A percentile compares a stretch with the other conserved stretches of the same genome.
Evolutionary conservation across 768 basidiomycete species (phyloP).

Genomic region (Trametes elegans): DNA sequence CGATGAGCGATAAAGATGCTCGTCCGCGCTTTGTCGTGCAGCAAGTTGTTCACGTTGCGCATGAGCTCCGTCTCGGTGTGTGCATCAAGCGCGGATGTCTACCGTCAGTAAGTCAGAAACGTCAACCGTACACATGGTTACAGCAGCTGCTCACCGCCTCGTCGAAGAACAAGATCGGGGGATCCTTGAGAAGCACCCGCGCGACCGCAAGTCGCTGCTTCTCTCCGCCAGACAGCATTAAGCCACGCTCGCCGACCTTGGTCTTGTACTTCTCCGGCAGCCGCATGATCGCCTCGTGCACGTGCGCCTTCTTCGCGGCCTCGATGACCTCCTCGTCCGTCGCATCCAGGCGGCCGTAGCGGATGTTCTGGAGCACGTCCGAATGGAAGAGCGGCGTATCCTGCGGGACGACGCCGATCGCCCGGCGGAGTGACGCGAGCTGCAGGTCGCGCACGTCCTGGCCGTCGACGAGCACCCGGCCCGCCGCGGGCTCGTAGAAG

Average conservation of each 20-base stretch:
- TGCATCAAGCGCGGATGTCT: conserved; percentile 96
- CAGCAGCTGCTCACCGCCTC: conserved; percentile 96
- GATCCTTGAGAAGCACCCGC: conserved; percentile 88
- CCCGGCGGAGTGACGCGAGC: conserved; percentile 65
- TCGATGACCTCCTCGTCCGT: conserved; percentile 79
- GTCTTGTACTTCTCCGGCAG: conserved; percentile 88
- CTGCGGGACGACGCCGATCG: conserved; percentile 94
- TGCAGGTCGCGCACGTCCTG: conserved; percentile 80
- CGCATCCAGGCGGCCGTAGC: conserved; percentile 87
- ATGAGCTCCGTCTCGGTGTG: conserved; percentile 95
- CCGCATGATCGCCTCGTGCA: conserved; percentile 74
- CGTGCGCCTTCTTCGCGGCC: conserved; percentile 83
- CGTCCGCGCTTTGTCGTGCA: conserved; percentile 78
- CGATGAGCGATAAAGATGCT: conserved; percentile 97
- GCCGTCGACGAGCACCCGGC: conserved; percentile 82
- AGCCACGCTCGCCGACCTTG: conserved; percentile 90
- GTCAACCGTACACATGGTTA: conserved; percentile 12
- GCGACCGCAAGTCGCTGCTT: conserved; percentile 97
- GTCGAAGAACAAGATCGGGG: conserved; percentile 95
- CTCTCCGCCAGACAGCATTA: conserved; percentile 99
- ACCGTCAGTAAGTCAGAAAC: background rate
- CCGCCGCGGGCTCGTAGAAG: conserved; percentile 85
- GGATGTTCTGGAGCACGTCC: conserved; percentile 91
- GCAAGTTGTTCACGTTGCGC: conserved; percentile 82
- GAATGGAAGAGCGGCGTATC: conserved; percentile 98